Conservation (phyloP, 2,329 filamentous ascomycete species). For the Aspergillus puulaauensis region DNA sequence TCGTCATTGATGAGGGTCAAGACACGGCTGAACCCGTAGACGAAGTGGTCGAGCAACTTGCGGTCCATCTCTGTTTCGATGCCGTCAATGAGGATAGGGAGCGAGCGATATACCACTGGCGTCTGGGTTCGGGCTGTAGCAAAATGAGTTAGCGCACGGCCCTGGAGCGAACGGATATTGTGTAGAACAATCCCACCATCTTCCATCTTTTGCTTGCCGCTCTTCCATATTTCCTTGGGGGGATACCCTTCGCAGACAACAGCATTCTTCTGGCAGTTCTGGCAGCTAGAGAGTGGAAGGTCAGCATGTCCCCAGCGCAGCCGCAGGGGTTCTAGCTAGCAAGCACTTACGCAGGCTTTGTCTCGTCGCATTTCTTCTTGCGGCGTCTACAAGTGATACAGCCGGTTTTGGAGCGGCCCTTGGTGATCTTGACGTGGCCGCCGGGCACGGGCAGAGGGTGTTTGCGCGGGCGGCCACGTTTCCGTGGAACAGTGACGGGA, state of each 20-base stretch:
- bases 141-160: not conserved
- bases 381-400: constrained; percentile 60
- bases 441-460: constrained; percentile 65
- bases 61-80: constrained; percentile 78
- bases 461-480: constrained; percentile 79
- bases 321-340: constrained; percentile 25
- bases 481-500: constrained; percentile 49
- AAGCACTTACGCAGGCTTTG: constrained; percentile 42
- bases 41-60: constrained; percentile 80
- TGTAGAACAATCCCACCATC: constrained; percentile 47
- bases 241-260: constrained; percentile 90
- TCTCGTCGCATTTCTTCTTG: constrained; percentile 60
- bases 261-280: constrained; percentile 91
- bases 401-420: constrained; percentile 63
- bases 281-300: constrained; percentile 28
- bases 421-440: constrained; percentile 68
- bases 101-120: constrained; percentile 37
- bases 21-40: constrained; percentile 73
- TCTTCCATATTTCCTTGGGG: constrained; percentile 82
- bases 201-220: constrained; percentile 73
- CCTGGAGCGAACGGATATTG: not conserved
- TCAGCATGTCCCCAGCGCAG: constrained; percentile 1
- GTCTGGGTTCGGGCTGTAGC: constrained; percentile 32
- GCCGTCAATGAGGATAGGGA: constrained; percentile 69
- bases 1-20: constrained; percentile 79